Evolutionary conservation across 805 yeast genomes (phyloP).

Genomic region (Monosporozyma aerobia): DNA sequence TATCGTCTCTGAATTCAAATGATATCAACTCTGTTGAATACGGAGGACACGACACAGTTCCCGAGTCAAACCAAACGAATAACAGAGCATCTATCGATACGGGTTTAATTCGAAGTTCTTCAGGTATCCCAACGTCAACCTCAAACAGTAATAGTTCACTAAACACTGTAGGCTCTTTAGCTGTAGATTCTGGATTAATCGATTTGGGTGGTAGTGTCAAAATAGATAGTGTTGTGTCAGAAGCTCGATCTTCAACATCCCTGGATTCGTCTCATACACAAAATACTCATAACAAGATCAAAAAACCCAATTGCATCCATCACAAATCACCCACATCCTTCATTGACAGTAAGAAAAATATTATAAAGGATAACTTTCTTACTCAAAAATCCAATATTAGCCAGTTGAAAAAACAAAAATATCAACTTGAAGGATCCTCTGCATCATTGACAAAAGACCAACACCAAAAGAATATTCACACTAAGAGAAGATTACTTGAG

Average conservation of each 20-base stretch:
- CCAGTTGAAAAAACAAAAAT: constrained; percentile 10
- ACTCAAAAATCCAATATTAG: constrained; percentile 15
- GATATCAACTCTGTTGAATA: background rate
- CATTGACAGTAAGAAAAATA: constrained; percentile 7
- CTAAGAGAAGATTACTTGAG: constrained; percentile 7
- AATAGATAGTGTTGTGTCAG: background rate
- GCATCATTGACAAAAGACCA: background rate
- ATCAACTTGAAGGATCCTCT: background rate
- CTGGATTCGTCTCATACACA: background rate
- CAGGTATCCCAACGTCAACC: background rate
- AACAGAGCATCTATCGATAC: background rate
- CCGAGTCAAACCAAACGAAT: background rate
- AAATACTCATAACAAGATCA: background rate
- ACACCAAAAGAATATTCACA: background rate
- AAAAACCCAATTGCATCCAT: background rate
- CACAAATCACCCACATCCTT: constrained; percentile 6
- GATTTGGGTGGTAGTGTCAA: background rate
- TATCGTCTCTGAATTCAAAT: constrained; percentile 1
- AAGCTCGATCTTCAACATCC: background rate
- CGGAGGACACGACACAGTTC: background rate
- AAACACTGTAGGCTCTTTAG: background rate
- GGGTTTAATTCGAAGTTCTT: background rate
- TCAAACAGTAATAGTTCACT: background rate
- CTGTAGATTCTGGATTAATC: background rate
- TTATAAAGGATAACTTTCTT: constrained; percentile 14